Percentiles rank a stretch among this genome's conserved stretches.
Evolutionary conservation across 2,329 filamentous ascomycete genomes (phyloP).

Genomic region (Fusarium sp.): DNA sequence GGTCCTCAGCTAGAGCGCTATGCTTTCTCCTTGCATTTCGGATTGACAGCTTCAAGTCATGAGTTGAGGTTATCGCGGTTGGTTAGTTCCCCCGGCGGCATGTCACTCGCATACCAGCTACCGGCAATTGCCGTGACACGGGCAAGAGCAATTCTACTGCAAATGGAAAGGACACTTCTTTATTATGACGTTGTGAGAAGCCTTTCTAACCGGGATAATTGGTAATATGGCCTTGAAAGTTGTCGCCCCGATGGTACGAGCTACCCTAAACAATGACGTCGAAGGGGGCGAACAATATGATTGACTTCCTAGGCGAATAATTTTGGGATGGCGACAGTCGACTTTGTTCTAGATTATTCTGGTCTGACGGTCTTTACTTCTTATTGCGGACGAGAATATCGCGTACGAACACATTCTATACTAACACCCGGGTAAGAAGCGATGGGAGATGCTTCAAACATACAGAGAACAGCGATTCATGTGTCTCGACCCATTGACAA

Average conservation of each 20-base stretch:
- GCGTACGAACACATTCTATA: neutral
- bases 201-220: neutral
- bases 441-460: neutral
- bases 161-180: neutral
- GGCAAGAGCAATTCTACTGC: too few relatives aligned
- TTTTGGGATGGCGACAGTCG: neutral
- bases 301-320: neutral
- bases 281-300: neutral
- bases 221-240: neutral
- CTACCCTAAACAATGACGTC: conserved; percentile 6
- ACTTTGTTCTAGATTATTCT: neutral
- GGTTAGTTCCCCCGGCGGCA: neutral
- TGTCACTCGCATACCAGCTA: neutral
- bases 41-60: neutral
- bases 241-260: neutral
- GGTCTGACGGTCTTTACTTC: neutral
- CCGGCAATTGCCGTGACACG: neutral
- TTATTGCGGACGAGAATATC: neutral
- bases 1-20: neutral
- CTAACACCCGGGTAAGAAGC: neutral
- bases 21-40: neutral
- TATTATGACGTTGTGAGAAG: too few relatives aligned
- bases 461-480: neutral
- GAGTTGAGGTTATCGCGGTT: neutral
- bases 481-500: neutral